Evolutionary conservation across 2,329 filamentous ascomycete species (phyloP), one percentile per base, ranked within the genome.

Genomic region (Trichoderma asperellum): DNA sequence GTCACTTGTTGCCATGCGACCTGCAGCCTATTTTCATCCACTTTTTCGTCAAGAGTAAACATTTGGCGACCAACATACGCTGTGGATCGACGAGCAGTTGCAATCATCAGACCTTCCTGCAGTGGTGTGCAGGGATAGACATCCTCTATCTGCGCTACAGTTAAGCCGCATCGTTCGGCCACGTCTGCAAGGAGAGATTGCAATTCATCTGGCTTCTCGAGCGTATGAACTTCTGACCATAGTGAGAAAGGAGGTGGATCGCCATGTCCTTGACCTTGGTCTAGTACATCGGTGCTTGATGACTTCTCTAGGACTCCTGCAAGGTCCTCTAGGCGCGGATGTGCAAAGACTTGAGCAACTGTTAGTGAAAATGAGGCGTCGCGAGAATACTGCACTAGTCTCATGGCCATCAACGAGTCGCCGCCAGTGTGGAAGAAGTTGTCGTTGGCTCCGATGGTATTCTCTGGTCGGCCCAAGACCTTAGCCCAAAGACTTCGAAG

Each of bases 351-450:
- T 8, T 35, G 34, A 5, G 34, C 34, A 8, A 35, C 34, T 7
- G 24, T 24, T 24, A 24, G 24, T 24, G 24, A 24, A 24, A 24
- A 24, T 24, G 24, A 24, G 24, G 24, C 24, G 3, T 24, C 24
- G 24, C 24, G 24, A 24, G 24, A 24, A 3, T 24, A 24, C 24
- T 24, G 24, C 70, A 6, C 76, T 74, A 5, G 40, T 27, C 12
- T 73, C 58, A 11, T 78, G 75, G 4, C 73, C 63, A n/a, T 76
- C 76, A 5, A 81, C 74, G 7, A 79, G 67, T 32, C 75, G 73
- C 34, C 69, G 59, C 79, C 79, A 81, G 27, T 76, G 34, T 35
- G 34, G 11, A 35, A 35, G 11, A 35, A 35, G 34, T 35, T 7
- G 11, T 35, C 34, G 11, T 35, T 7, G 7, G 34, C 34, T 8